A percentile compares a stretch with the other conserved stretches of the same genome.
Evolutionary conservation across 345 rosid genomes (phyloP).

Genomic region (Physaria fendleri): DNA sequence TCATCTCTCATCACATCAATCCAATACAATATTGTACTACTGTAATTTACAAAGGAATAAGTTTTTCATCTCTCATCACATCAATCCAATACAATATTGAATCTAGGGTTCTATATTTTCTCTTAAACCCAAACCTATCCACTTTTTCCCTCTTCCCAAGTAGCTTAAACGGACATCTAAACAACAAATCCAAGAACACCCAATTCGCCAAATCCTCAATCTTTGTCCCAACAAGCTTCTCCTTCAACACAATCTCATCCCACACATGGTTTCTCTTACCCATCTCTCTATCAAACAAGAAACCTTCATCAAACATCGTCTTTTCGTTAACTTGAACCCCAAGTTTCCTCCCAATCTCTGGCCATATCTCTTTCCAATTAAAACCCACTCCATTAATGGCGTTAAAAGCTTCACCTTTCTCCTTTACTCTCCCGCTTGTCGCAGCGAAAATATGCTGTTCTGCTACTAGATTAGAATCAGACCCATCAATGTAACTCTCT

Average conservation of each 20-base stretch:
- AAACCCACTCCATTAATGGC: conserved; percentile 63
- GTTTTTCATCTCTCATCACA: conserved; percentile 57
- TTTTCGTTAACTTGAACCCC: conserved; percentile 39
- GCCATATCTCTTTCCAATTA: conserved; percentile 88
- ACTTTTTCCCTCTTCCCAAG: conserved; percentile 65
- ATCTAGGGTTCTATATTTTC: conserved; percentile 49
- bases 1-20: background rate
- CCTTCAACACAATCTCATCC: conserved; percentile 53
- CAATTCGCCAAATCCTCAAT: conserved; percentile 77
- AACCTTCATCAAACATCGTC: conserved; percentile 41
- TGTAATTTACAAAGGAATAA: conserved; percentile 44
- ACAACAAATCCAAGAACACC: conserved; percentile 65
- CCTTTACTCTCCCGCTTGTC: conserved; percentile 35
- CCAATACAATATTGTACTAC: background rate
- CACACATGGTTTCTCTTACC: conserved; percentile 45
- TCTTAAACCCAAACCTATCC: conserved; percentile 56
- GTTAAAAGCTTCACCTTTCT: conserved; percentile 61
- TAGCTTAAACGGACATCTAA: conserved; percentile 62
- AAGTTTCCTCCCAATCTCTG: conserved; percentile 46
- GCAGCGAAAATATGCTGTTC: conserved; percentile 81
- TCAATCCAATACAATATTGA: conserved; percentile 73
- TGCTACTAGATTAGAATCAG: conserved; percentile 68
- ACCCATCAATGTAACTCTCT: conserved; percentile 64
- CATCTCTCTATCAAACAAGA: conserved; percentile 46
- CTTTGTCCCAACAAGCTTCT: conserved; percentile 44